Evolutionary conservation across 257 asterid species (phyloP).

Genomic region (Nicotiana attenuata): DNA sequence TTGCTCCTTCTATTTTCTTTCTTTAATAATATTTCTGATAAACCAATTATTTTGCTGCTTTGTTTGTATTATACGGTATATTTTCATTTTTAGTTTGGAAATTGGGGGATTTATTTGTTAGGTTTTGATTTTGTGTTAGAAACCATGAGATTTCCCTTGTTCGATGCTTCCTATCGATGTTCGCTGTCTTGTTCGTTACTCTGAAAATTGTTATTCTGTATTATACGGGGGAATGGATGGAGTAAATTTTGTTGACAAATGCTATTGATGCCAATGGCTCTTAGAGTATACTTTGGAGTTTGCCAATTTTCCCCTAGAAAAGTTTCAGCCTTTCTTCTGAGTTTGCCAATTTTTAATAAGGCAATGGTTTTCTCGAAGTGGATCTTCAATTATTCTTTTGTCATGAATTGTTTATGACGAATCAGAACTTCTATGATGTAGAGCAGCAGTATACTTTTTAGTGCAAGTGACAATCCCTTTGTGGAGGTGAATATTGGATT

Average conservation of each 20-base stretch:
- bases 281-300: background rate
- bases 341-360: background rate
- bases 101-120: too few relatives aligned
- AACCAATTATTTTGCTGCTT: too few relatives aligned
- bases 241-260: constrained; percentile 16
- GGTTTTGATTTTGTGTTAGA: too few relatives aligned
- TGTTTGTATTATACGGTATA: too few relatives aligned
- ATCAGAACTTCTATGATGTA: background rate
- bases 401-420: background rate
- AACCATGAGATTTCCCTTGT: too few relatives aligned
- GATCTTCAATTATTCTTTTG: background rate
- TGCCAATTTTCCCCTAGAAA: constrained; percentile 9
- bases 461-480: background rate
- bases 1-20: too few relatives aligned
- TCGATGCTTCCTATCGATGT: too few relatives aligned
- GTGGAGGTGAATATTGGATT: background rate
- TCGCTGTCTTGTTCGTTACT: too few relatives aligned
- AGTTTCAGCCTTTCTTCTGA: constrained; percentile 11
- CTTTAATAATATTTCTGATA: too few relatives aligned
- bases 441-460: background rate
- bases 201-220: too few relatives aligned
- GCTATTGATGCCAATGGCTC: constrained; percentile 18
- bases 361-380: background rate
- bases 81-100: too few relatives aligned
- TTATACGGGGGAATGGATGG: background rate